Evolutionary conservation across 1,284 basidiomycete species (phyloP).

Genomic region (Sutorius eximius): DNA sequence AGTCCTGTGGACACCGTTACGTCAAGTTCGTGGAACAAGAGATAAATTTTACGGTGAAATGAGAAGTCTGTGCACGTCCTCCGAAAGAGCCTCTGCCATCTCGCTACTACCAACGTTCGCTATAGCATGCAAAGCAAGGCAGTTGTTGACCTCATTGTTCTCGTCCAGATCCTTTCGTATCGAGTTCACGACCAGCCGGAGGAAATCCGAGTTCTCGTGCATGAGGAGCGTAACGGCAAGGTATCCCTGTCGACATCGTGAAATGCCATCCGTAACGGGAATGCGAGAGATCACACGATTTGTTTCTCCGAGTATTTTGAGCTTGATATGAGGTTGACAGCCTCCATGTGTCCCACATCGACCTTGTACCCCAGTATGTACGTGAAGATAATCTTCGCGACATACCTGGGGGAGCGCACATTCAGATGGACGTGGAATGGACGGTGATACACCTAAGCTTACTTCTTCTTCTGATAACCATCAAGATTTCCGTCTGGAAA

Average conservation of each 20-base stretch:
- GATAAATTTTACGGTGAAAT: constrained; percentile 83
- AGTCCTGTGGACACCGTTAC: constrained; percentile 56
- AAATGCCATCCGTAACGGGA: background rate
- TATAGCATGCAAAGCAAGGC: constrained; percentile 95
- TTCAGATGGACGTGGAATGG: constrained; percentile 14
- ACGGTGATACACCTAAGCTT: constrained; percentile 37
- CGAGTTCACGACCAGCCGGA: constrained; percentile 95
- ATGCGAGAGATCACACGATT: constrained; percentile 64
- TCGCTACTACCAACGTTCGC: constrained; percentile 97
- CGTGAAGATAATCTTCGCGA: constrained; percentile 97
- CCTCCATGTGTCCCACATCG: constrained; percentile 99
- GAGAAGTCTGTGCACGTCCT: constrained; percentile 91
- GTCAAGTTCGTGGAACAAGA: background rate
- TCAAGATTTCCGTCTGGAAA: constrained; percentile 88
- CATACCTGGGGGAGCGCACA: constrained; percentile 59
- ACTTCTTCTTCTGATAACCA: constrained; percentile 99
- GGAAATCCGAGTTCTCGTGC: constrained; percentile 98
- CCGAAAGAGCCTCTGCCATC: constrained; percentile 94
- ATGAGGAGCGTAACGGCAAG: constrained; percentile 95
- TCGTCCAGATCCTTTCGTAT: constrained; percentile 97
- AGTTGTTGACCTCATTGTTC: constrained; percentile 94
- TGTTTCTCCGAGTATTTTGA: constrained; percentile 98
- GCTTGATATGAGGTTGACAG: constrained; percentile 96
- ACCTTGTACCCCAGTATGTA: constrained; percentile 99
- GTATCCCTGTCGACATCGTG: constrained; percentile 70